These are phyloP conservation scores for Aspergillus thermomutatus DNA, from an alignment of 2,329 filamentous ascomycete genomes.

Conservation along the genomic window DNA sequence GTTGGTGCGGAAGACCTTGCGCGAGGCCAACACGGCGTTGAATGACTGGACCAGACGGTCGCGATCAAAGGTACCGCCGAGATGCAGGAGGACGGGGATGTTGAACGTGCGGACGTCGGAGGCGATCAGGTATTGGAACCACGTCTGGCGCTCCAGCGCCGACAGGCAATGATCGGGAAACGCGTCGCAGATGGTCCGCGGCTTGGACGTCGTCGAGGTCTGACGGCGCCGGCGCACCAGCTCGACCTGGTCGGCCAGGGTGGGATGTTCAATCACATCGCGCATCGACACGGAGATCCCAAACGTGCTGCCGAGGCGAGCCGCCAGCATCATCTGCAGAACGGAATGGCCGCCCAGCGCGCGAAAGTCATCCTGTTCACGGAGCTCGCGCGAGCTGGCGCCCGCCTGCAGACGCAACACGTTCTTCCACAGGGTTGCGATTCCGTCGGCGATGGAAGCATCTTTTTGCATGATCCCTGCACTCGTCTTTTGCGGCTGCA, in stretches of 20 bases:
- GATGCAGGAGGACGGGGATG: not conserved
- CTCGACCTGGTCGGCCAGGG: not conserved
- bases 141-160: not conserved
- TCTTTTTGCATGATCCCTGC: not conserved
- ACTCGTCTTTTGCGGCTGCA: not conserved
- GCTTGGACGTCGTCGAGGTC: not conserved
- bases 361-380: not conserved
- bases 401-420: not conserved
- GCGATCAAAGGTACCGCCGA: not conserved
- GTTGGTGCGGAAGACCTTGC: not conserved
- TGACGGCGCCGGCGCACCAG: not conserved
- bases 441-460: not conserved
- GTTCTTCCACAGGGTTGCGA: not conserved
- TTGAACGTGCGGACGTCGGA: not conserved
- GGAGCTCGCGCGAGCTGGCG: not conserved
- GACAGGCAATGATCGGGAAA: not conserved
- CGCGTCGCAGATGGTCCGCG: not conserved
- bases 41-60: not conserved
- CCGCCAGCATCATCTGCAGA: slow-evolving; percentile 1
- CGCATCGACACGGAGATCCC: not conserved
- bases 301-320: not conserved
- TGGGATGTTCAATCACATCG: not conserved
- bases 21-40: not conserved
- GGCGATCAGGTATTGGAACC: not conserved
- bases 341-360: not conserved